Percentiles rank a stretch among this genome's conserved stretches.
Evolutionary conservation across 768 basidiomycete genomes (phyloP).

Genomic region (Pleurotus ostreatus): DNA sequence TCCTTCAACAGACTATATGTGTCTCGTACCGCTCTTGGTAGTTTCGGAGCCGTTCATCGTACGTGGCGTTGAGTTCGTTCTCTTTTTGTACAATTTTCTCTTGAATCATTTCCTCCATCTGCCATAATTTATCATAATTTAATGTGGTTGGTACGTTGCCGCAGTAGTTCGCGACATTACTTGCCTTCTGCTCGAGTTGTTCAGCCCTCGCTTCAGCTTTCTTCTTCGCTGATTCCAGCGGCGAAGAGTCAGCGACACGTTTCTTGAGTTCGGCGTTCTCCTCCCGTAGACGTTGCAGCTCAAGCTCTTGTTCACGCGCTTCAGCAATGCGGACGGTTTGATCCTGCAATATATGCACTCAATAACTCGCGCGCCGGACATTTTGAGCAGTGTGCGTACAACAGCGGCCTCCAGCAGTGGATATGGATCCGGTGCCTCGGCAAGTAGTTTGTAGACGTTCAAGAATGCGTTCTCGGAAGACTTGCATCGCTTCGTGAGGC

Average conservation of each 20-base stretch:
- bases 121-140: not conserved
- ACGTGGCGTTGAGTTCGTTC: slow-evolving; percentile 94
- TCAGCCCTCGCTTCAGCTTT: slow-evolving; percentile 72
- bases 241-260: slow-evolving; percentile 58
- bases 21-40: slow-evolving; percentile 84
- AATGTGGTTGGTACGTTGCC: not conserved
- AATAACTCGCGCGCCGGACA: not conserved
- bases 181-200: slow-evolving; percentile 78
- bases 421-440: slow-evolving; percentile 97
- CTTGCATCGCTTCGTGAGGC: slow-evolving; percentile 89
- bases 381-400: slow-evolving; percentile 29
- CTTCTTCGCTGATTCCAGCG: slow-evolving; percentile 67
- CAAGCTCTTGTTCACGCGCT: slow-evolving; percentile 68
- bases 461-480: slow-evolving; percentile 92
- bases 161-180: not conserved
- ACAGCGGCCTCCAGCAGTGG: slow-evolving; percentile 94
- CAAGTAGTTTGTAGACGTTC: slow-evolving; percentile 93
- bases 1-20: not conserved
- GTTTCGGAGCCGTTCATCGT: slow-evolving; percentile 93
- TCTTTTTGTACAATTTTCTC: slow-evolving; percentile 91
- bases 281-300: slow-evolving; percentile 67
- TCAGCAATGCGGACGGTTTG: slow-evolving; percentile 91
- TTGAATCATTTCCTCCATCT: slow-evolving; percentile 94
- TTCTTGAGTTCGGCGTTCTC: slow-evolving; percentile 82
- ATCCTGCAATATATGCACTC: slow-evolving; percentile 47